Evolutionary conservation across 139 green algal genomes (phyloP).

Genomic region (Nannochloris sp.): DNA sequence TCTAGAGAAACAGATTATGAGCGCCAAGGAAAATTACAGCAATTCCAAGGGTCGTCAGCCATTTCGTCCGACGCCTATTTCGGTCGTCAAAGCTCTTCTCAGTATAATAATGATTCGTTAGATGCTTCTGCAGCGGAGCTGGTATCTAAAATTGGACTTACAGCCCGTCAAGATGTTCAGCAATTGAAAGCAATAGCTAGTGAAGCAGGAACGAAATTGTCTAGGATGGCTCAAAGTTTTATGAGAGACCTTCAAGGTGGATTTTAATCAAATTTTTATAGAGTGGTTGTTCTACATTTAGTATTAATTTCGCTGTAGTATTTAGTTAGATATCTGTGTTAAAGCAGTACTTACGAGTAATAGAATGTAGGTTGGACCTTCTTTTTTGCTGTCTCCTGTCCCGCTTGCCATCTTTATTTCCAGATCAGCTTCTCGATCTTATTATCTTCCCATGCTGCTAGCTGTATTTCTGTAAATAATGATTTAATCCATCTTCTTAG

Average conservation of each 20-base stretch:
- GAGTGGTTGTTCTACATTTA: not conserved
- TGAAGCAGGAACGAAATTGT: conserved; percentile 47
- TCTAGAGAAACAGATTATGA: conserved; percentile 39
- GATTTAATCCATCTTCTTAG: too few species aligned
- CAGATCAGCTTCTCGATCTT: too few species aligned
- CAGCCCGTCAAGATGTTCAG: conserved; percentile 67
- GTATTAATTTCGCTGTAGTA: too few species aligned
- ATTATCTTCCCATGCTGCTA: too few species aligned
- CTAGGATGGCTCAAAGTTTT: conserved; percentile 56
- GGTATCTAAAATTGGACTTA: conserved; percentile 57
- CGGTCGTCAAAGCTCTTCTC: conserved; percentile 18
- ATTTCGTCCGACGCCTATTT: conserved; percentile 83
- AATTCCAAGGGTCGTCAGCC: conserved; percentile 52
- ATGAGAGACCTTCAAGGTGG: conserved; percentile 60
- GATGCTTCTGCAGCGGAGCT: conserved; percentile 64
- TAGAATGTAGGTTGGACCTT: too few species aligned
- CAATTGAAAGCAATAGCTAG: conserved; percentile 61
- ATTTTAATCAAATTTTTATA: not conserved
- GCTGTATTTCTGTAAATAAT: too few species aligned
- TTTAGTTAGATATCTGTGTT: too few species aligned
- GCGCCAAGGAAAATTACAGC: conserved; percentile 21
- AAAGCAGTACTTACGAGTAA: too few species aligned
- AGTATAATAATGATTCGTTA: conserved; percentile 27
- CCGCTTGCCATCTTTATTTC: too few species aligned
- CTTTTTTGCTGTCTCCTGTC: too few species aligned